phyloP scores from a whole-genome alignment of 1,284 basidiomycete species.

The Dichomitus squalens region DNA sequence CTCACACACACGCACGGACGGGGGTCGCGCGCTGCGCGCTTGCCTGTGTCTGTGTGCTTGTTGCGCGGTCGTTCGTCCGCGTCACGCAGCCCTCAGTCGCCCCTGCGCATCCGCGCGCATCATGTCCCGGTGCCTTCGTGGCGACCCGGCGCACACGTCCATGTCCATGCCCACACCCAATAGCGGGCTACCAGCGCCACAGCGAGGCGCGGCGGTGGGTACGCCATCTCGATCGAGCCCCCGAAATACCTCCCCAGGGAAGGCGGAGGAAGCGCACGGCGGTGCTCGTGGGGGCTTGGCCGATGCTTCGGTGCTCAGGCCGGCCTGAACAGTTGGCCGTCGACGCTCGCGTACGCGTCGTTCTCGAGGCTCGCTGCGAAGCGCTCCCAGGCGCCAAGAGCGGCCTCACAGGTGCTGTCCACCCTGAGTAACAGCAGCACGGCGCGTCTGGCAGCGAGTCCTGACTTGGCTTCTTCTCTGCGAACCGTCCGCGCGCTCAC shows the following conservation, averaged over 20 bases:
- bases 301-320: neutral
- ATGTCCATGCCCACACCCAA: neutral
- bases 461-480: neutral
- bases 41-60: neutral
- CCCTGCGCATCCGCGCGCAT: neutral
- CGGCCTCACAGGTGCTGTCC: conserved; percentile 1
- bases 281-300: neutral
- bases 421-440: conserved; percentile 1
- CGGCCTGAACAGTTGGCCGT: neutral
- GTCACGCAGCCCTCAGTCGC: too few relatives aligned
- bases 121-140: neutral
- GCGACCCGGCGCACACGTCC: neutral
- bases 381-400: neutral
- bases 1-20: neutral
- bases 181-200: neutral
- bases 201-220: conserved; percentile 8
- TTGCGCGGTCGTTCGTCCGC: neutral
- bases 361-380: neutral
- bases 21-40: neutral
- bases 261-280: neutral
- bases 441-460: neutral
- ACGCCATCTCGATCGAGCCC: conserved; percentile 10
- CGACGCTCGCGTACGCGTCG: neutral
- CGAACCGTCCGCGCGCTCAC: neutral
- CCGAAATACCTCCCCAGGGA: conserved; percentile 9